phyloP scores from a whole-genome alignment of 2,329 filamentous ascomycete genomes.

The Aspergillaceae sp. region DNA sequence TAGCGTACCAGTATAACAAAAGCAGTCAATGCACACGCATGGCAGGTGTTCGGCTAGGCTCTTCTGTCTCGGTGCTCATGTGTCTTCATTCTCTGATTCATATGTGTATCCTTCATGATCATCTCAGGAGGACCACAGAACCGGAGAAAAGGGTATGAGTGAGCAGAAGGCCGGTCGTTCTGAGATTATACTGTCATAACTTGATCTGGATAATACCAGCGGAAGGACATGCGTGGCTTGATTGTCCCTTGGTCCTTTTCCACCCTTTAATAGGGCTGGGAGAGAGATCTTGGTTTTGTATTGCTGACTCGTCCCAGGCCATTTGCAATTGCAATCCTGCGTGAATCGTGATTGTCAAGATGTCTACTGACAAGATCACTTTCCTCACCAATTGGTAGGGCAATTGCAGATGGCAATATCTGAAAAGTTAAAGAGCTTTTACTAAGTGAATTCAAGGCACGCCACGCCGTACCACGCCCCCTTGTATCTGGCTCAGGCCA shows the following conservation, averaged over 20 bases:
- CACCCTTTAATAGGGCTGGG: constrained; percentile 8
- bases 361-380: constrained; percentile 78
- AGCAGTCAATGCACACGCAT: constrained; percentile 31
- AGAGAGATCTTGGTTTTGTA: constrained; percentile 12
- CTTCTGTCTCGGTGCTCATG: background rate
- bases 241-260: constrained; percentile 29
- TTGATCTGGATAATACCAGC: constrained; percentile 84
- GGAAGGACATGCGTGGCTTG: constrained; percentile 74
- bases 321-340: constrained; percentile 16
- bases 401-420: constrained; percentile 6
- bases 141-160: constrained; percentile 16
- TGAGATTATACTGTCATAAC: constrained; percentile 74
- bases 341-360: constrained; percentile 42
- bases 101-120: constrained; percentile 1
- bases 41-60: constrained; percentile 34
- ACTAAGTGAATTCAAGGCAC: constrained; percentile 50
- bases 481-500: constrained; percentile 66
- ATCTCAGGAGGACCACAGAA: background rate
- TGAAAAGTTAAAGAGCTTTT: constrained; percentile 5
- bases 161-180: constrained; percentile 38
- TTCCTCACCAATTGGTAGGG: constrained; percentile 74
- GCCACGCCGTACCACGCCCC: constrained; percentile 74
- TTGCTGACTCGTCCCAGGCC: constrained; percentile 21
- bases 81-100: constrained; percentile 6
- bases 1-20: constrained; percentile 33